These are phyloP conservation scores for Tuber umbilicatum DNA, from an alignment of 495 filamentous ascomycete genomes.

Conservation along the genomic window DNA sequence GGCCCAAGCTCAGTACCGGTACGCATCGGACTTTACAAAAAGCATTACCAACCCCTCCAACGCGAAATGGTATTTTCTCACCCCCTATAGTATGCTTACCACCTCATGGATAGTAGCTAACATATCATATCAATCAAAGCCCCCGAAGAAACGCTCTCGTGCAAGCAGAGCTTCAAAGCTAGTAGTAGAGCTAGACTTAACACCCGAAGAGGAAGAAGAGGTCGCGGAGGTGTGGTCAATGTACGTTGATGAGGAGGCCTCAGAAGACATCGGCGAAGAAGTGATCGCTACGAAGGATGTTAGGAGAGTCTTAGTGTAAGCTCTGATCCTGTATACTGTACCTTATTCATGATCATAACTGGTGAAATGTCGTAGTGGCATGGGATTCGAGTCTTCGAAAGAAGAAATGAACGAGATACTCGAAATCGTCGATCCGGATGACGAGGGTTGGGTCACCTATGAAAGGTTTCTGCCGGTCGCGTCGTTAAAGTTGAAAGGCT, in stretches of 20 bases:
- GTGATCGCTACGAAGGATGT: constrained; percentile 73
- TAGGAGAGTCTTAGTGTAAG: constrained; percentile 72
- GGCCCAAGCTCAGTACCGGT: neutral
- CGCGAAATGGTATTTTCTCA: constrained; percentile 1
- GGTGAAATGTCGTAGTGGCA: constrained; percentile 52
- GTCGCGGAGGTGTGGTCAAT: constrained; percentile 83
- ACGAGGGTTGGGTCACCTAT: constrained; percentile 68
- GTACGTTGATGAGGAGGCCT: constrained; percentile 63
- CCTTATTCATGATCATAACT: constrained; percentile 5
- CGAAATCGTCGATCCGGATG: constrained; percentile 72
- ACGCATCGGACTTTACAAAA: neutral
- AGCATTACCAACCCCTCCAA: neutral
- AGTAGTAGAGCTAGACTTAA: constrained; percentile 80
- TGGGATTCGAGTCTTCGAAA: constrained; percentile 60
- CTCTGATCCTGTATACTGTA: constrained; percentile 9
- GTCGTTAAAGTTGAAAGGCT: constrained; percentile 65
- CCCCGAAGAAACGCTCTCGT: neutral
- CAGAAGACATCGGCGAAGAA: constrained; percentile 56
- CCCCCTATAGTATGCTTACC: neutral
- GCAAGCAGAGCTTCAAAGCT: constrained; percentile 57
- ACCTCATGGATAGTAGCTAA: neutral
- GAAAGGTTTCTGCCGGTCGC: constrained; percentile 72
- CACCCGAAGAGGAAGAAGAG: constrained; percentile 73
- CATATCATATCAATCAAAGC: neutral
- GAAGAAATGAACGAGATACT: constrained; percentile 66